These are phyloP conservation scores for Nasturtium officinale DNA, from an alignment of 345 rosid genomes.

Conservation along the genomic window DNA sequence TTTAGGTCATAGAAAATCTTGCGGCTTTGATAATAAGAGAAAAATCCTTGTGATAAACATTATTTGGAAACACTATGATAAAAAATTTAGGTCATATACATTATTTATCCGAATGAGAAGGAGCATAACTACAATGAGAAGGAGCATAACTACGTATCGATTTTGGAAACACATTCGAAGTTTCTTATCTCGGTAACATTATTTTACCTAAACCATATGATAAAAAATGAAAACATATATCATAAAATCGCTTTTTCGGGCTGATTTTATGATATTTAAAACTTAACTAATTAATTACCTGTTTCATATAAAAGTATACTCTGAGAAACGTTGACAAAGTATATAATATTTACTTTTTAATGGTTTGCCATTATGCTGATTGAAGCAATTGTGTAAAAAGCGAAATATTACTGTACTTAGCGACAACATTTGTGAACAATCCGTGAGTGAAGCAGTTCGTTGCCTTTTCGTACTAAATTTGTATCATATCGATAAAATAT, in stretches of 20 bases:
- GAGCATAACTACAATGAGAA: too few relatives aligned
- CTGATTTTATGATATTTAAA: background rate
- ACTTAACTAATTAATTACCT: background rate
- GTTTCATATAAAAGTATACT: background rate
- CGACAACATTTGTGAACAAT: conserved; percentile 25
- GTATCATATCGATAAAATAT: conserved; percentile 26
- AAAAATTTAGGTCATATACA: too few relatives aligned
- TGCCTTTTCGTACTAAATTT: conserved; percentile 33
- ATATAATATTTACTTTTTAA: background rate
- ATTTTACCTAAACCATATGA: background rate
- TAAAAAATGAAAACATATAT: background rate
- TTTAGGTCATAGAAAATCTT: background rate
- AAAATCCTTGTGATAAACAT: too few relatives aligned
- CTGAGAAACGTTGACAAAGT: background rate
- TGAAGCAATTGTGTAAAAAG: conserved; percentile 28
- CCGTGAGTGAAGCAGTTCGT: conserved; percentile 38
- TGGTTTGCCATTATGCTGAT: conserved; percentile 4
- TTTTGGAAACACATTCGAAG: too few relatives aligned
- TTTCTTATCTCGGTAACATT: background rate
- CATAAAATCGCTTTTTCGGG: background rate
- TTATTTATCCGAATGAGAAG: too few relatives aligned
- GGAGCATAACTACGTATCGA: too few relatives aligned
- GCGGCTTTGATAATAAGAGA: background rate
- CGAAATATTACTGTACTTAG: conserved; percentile 6
- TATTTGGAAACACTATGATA: too few relatives aligned